phyloP scores from a whole-genome alignment of 805 yeast genomes.

The Lachancea dasiensis region DNA sequence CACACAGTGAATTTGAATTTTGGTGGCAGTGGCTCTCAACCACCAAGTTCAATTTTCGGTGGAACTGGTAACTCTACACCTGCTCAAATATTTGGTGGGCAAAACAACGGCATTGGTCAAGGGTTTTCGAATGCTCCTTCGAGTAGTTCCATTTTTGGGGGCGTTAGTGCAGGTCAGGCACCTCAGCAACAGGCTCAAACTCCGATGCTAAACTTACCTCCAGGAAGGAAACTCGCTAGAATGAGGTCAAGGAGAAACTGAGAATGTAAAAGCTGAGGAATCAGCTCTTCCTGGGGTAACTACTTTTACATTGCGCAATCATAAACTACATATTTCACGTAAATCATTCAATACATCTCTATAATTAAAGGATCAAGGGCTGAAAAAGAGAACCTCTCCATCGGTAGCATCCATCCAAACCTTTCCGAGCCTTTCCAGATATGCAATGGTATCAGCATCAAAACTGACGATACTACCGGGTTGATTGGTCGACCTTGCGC shows the following conservation, averaged over 20 bases:
- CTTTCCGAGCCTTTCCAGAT: neutral
- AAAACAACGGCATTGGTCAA: slow-evolving; percentile 1
- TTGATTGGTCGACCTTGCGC: slow-evolving; percentile 1
- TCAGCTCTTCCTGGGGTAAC: too few relatives aligned
- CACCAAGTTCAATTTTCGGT: slow-evolving; percentile 10
- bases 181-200: slow-evolving; percentile 3
- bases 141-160: slow-evolving; percentile 10
- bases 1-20: slow-evolving; percentile 25
- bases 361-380: neutral
- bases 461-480: neutral
- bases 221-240: slow-evolving; percentile 27
- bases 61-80: slow-evolving; percentile 15
- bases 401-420: slow-evolving; percentile 7
- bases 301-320: too few relatives aligned
- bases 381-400: neutral
- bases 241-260: slow-evolving; percentile 28
- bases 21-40: slow-evolving; percentile 13
- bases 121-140: too few relatives aligned
- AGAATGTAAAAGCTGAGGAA: neutral
- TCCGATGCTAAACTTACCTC: slow-evolving; percentile 11
- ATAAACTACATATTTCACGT: neutral
- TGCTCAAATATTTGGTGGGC: slow-evolving; percentile 20
- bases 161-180: slow-evolving; percentile 3
- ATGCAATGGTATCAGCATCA: neutral
- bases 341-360: neutral